A percentile compares a stretch with the other conserved stretches of the same genome.
Conservation (phyloP, 805 yeast genomes). For the Sugiyamaella qingdaonensis region DNA sequence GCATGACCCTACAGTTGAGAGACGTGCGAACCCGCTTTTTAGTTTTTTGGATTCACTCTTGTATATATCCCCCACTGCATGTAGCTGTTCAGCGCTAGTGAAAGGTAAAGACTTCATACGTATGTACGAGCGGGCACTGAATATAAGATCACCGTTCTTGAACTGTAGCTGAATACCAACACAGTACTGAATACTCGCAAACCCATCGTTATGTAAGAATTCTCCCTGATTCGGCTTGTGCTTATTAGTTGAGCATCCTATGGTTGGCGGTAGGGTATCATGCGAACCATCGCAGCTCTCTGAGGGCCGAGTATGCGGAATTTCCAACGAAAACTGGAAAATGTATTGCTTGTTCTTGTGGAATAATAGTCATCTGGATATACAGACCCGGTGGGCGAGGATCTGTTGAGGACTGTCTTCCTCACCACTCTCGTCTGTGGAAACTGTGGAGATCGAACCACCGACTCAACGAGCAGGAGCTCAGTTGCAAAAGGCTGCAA, state of each 20-base stretch:
- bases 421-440: constrained; percentile 5
- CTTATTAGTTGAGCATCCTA: constrained; percentile 3
- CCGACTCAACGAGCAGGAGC: constrained; percentile 5
- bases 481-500: constrained; percentile 5
- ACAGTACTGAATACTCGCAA: constrained; percentile 4
- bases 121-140: background rate
- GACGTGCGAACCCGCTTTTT: background rate
- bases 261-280: constrained; percentile 10
- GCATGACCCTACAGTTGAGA: background rate
- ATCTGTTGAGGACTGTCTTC: background rate
- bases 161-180: constrained; percentile 2
- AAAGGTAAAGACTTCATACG: background rate
- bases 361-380: constrained; percentile 3
- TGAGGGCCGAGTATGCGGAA: constrained; percentile 5
- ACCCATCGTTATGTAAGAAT: background rate
- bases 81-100: background rate
- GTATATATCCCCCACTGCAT: background rate
- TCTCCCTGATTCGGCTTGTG: no score
- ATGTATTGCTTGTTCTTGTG: constrained; percentile 5
- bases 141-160: background rate
- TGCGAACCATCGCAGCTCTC: constrained; percentile 9
- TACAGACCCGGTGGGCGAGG: background rate
- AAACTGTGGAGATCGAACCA: constrained; percentile 9
- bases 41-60: background rate
- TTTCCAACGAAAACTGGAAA: constrained; percentile 9